Conservation (phyloP, 345 rosid species). For the Lepidium didymum region DNA sequence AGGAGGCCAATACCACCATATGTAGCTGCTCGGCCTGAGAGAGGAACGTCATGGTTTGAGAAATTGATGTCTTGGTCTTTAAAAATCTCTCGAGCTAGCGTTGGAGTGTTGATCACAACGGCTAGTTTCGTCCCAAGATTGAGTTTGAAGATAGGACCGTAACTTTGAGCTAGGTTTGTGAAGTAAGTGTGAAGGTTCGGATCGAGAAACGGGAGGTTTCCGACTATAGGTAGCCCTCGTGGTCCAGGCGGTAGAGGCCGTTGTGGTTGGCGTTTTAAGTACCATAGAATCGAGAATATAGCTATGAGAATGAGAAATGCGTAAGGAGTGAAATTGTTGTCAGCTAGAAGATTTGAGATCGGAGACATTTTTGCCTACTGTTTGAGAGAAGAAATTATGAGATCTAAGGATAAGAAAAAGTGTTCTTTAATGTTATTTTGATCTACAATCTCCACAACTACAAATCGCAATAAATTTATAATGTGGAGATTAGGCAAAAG, state of each 20-base stretch:
- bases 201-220: slow-evolving; percentile 37
- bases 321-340: no score
- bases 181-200: slow-evolving; percentile 38
- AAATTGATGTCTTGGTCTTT: slow-evolving; percentile 35
- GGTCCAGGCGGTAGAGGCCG: slow-evolving; percentile 39
- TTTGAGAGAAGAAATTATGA: not conserved
- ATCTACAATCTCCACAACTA: not conserved
- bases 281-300: not conserved
- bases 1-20: slow-evolving; percentile 35
- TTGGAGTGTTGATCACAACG: slow-evolving; percentile 31
- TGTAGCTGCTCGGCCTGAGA: slow-evolving; percentile 1
- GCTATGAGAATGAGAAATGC: not conserved
- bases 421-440: not conserved
- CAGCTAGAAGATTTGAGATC: not conserved
- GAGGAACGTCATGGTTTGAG: slow-evolving; percentile 36
- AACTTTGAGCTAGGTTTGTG: slow-evolving; percentile 10
- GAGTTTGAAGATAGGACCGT: slow-evolving; percentile 39
- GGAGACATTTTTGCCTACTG: not conserved
- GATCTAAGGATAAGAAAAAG: not conserved
- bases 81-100: slow-evolving; percentile 30
- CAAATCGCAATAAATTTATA: not conserved
- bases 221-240: slow-evolving; percentile 34
- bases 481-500: not conserved
- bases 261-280: not conserved
- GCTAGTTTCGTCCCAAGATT: slow-evolving; percentile 32